phyloP scores from a whole-genome alignment of 805 yeast genomes.

The Lipomyces yamadae region DNA sequence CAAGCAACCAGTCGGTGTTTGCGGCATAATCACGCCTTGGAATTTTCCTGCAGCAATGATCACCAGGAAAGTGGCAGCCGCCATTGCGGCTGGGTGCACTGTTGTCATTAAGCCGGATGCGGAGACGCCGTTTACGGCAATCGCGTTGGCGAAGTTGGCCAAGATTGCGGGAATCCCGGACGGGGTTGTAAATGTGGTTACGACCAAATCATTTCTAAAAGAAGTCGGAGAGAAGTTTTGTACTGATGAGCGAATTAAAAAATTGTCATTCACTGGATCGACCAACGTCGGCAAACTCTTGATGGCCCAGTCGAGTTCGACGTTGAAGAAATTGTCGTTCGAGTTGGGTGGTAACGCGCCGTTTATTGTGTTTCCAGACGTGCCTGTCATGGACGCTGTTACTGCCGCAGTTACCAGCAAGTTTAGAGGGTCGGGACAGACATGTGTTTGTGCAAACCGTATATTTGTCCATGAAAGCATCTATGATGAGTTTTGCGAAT shows the following conservation, averaged over 20 bases:
- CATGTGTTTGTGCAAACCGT: slow-evolving; percentile 57
- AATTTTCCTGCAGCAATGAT: slow-evolving; percentile 71
- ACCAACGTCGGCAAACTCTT: slow-evolving; percentile 72
- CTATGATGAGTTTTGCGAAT: slow-evolving; percentile 64
- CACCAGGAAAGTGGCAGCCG: slow-evolving; percentile 61
- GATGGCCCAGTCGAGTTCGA: slow-evolving; percentile 61
- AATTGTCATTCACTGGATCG: slow-evolving; percentile 79
- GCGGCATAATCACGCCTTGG: slow-evolving; percentile 83
- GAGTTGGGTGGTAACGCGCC: slow-evolving; percentile 87
- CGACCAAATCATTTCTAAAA: slow-evolving; percentile 47
- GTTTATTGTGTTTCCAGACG: slow-evolving; percentile 73
- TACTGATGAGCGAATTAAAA: slow-evolving; percentile 60
- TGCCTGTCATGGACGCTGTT: slow-evolving; percentile 70
- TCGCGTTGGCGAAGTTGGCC: slow-evolving; percentile 65
- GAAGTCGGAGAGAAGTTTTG: slow-evolving; percentile 58
- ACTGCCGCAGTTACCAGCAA: slow-evolving; percentile 69
- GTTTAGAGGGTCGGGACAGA: slow-evolving; percentile 79
- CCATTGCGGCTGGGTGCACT: slow-evolving; percentile 80
- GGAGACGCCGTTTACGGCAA: slow-evolving; percentile 75
- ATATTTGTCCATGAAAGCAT: slow-evolving; percentile 56
- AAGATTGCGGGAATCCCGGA: slow-evolving; percentile 72
- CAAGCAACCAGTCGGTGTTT: slow-evolving; percentile 80
- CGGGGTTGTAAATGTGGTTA: slow-evolving; percentile 68
- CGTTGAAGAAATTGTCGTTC: slow-evolving; percentile 71
- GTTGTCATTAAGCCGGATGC: slow-evolving; percentile 76